These are phyloP conservation scores for Penicillium griseofulvum DNA, from an alignment of 2,329 filamentous ascomycete species.

Conservation along the genomic window DNA sequence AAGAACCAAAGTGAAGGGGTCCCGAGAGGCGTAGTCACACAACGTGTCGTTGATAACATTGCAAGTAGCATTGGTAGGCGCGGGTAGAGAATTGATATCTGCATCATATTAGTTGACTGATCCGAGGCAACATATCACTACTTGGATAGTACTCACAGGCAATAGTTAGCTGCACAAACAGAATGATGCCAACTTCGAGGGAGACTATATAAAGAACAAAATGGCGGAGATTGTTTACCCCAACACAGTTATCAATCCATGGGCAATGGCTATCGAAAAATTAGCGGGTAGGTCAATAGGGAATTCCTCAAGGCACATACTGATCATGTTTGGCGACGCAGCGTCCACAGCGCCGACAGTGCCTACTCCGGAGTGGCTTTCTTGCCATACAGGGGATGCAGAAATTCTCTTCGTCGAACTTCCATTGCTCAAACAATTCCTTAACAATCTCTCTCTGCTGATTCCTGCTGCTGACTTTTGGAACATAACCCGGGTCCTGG, in stretches of 20 bases:
- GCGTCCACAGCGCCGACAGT: conserved; percentile 85
- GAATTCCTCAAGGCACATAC: conserved; percentile 53
- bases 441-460: conserved; percentile 88
- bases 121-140: not conserved
- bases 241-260: conserved; percentile 96
- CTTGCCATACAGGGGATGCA: conserved; percentile 94
- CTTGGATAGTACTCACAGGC: conserved; percentile 57
- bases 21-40: conserved; percentile 74
- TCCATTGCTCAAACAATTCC: conserved; percentile 78
- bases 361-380: conserved; percentile 89
- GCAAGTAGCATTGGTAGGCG: conserved; percentile 57
- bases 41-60: conserved; percentile 71
- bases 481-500: conserved; percentile 87
- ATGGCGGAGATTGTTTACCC: conserved; percentile 91
- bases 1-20: conserved; percentile 79
- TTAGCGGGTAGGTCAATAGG: conserved; percentile 10
- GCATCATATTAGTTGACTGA: not conserved
- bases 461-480: conserved; percentile 82
- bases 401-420: conserved; percentile 92
- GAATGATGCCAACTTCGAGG: conserved; percentile 70
- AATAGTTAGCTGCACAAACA: conserved; percentile 70
- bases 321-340: conserved; percentile 97
- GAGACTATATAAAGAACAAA: conserved; percentile 87
- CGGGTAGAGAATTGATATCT: conserved; percentile 64
- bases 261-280: conserved; percentile 74